Evolutionary conservation across 2,329 filamentous ascomycete genomes (phyloP).

Genomic region (Xylariomycetidae sp.): DNA sequence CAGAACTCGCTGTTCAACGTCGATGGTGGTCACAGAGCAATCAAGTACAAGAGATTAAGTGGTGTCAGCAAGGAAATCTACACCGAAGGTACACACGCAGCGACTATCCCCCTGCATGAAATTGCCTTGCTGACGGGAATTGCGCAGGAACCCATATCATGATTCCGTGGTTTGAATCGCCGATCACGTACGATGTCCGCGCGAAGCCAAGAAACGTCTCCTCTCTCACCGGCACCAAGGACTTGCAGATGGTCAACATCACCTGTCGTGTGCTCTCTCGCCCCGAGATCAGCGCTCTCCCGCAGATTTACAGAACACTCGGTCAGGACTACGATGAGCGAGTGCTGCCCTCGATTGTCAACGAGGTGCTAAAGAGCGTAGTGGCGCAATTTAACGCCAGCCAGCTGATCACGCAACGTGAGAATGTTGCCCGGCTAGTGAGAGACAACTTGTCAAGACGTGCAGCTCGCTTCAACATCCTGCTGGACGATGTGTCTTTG

Average conservation of each 20-base stretch:
- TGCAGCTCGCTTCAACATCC: conserved; percentile 93
- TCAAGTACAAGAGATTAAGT: conserved; percentile 91
- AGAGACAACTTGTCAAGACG: conserved; percentile 87
- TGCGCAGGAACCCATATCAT: conserved; percentile 77
- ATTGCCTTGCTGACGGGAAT: too few relatives aligned
- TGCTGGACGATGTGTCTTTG: conserved; percentile 93
- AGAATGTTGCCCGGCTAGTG: conserved; percentile 87
- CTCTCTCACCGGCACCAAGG: conserved; percentile 96
- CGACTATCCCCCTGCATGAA: too few relatives aligned
- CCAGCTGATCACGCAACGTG: conserved; percentile 97
- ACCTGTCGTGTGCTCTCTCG: conserved; percentile 97
- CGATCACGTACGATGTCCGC: conserved; percentile 94
- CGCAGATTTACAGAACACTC: conserved; percentile 94
- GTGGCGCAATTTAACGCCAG: conserved; percentile 98
- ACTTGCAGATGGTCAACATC: conserved; percentile 99
- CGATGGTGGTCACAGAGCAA: conserved; percentile 96
- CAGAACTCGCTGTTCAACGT: conserved; percentile 70
- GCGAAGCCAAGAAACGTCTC: conserved; percentile 95
- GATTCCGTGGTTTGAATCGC: conserved; percentile 96
- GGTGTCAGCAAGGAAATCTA: conserved; percentile 98
- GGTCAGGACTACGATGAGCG: conserved; percentile 96
- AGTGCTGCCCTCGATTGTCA: conserved; percentile 94
- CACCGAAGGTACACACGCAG: conserved; percentile 79
- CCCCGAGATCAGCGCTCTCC: conserved; percentile 79
- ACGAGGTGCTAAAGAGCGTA: conserved; percentile 97